phyloP scores from a whole-genome alignment of 805 yeast genomes.

The Komagataella mondaviorum region DNA sequence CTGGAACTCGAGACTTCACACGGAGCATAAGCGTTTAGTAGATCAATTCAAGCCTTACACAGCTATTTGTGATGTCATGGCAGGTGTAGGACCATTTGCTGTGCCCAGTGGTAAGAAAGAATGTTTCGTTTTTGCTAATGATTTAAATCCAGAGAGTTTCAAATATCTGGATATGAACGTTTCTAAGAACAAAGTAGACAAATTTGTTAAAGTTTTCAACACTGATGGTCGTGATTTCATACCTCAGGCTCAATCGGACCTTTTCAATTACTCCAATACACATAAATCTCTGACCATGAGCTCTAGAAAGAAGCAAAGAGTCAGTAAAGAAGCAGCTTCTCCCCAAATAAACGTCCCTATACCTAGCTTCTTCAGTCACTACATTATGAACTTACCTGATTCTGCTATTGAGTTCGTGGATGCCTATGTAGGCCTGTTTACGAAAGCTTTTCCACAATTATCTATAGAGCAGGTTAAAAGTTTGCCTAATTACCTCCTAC shows the following conservation, averaged over 20 bases:
- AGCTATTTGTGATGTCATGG: slow-evolving; percentile 89
- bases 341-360: slow-evolving; percentile 17
- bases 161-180: slow-evolving; percentile 59
- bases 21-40: slow-evolving; percentile 83
- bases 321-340: slow-evolving; percentile 12
- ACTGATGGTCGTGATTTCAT: slow-evolving; percentile 81
- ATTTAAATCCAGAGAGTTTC: slow-evolving; percentile 79
- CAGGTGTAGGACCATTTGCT: slow-evolving; percentile 98
- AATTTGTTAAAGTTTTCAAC: slow-evolving; percentile 50
- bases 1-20: slow-evolving; percentile 92
- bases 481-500: slow-evolving; percentile 42
- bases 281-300: slow-evolving; percentile 30
- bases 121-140: slow-evolving; percentile 79
- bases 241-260: slow-evolving; percentile 29
- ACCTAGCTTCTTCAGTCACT: slow-evolving; percentile 52
- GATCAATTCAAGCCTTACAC: slow-evolving; percentile 39
- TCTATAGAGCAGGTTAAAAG: slow-evolving; percentile 19
- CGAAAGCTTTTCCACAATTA: slow-evolving; percentile 20
- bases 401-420: slow-evolving; percentile 75
- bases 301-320: slow-evolving; percentile 17
- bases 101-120: slow-evolving; percentile 87
- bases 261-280: not conserved
- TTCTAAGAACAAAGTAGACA: slow-evolving; percentile 41
- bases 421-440: slow-evolving; percentile 64
- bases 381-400: slow-evolving; percentile 94